A percentile compares a stretch with the other conserved stretches of the same genome.
Evolutionary conservation across 768 basidiomycete species (phyloP).

Genomic region (Myochromella boudieri): DNA sequence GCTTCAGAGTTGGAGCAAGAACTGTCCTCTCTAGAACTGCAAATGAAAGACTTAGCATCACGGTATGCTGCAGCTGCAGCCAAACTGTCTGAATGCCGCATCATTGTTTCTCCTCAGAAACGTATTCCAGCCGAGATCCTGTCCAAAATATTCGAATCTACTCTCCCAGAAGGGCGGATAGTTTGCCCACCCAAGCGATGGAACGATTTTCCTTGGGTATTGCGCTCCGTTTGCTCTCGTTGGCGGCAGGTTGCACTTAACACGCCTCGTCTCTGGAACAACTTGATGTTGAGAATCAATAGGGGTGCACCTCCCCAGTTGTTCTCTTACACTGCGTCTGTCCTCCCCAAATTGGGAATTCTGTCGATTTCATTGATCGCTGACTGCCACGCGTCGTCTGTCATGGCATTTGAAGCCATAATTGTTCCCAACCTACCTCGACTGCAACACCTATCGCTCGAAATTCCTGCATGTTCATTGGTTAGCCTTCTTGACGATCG

Average conservation of each 20-base stretch:
- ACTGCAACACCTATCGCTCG: not conserved
- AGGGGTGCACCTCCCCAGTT: not conserved
- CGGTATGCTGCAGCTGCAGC: not conserved
- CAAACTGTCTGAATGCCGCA: not conserved
- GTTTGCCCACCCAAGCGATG: not conserved
- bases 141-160: not conserved
- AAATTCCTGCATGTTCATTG: not conserved
- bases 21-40: not conserved
- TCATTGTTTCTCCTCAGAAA: not conserved
- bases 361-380: not conserved
- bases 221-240: constrained; percentile 1
- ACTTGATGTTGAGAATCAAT: not conserved
- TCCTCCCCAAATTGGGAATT: not conserved
- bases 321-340: not conserved
- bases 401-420: not conserved
- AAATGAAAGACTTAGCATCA: not conserved
- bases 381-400: not conserved
- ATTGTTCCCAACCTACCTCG: not conserved
- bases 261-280: not conserved
- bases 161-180: constrained; percentile 1
- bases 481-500: not conserved
- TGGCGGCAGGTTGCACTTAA: constrained; percentile 1
- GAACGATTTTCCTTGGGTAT: not conserved
- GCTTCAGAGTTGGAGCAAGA: not conserved
- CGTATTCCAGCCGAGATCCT: not conserved